Evolutionary conservation across 768 basidiomycete genomes (phyloP), one percentile per base, ranked within the genome.

Genomic region (Boletus tylopilopsis): DNA sequence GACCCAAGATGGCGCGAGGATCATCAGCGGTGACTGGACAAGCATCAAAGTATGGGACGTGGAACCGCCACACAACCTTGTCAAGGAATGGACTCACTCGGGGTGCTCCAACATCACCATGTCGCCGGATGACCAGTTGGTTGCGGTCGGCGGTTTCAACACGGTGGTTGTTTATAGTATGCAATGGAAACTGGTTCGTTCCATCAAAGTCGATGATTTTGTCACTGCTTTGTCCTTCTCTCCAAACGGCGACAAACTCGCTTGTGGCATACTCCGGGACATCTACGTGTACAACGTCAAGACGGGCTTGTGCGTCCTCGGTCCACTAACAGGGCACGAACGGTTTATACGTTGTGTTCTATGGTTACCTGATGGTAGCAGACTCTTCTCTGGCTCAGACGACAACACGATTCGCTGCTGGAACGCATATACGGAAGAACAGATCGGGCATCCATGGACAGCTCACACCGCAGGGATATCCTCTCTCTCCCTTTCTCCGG

Each of bases 341-440:
- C 10, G 11, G 2, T 2, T 1, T 4, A 22, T 54, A 10, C 6
- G 19, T 6, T 29, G 6, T 10, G 6, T 56, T 3, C 37, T 47
- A 1, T 59, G 56, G 58, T 39, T 50, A 13, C 47, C 4, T 6
- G 57, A 55, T 5, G 44, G 47, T 3, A 45, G 11, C 3, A n/a
- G 21, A 3, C 36, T 59, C 23, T 52, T 51, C 22, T 51, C 53
- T 22, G 40, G 11, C 2, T 47, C 43, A 0, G 0, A 10, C 0
- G 46, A 51, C 16, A 9, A 25, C 1, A 47, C 47, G 1, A 61
- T 60, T 38, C 47, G 47, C 5, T 47, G 49, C 19, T 60, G 59
- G 55, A 22, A 47, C 8, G 22, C 38, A 4, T 0, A 12, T 0
- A 54, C 55, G 2, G 50, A 45, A 18, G 18, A 35, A 18, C 37